Evolutionary conservation across 108 stramenopile genomes (phyloP).

Genomic region (Epipyxis sp.): DNA sequence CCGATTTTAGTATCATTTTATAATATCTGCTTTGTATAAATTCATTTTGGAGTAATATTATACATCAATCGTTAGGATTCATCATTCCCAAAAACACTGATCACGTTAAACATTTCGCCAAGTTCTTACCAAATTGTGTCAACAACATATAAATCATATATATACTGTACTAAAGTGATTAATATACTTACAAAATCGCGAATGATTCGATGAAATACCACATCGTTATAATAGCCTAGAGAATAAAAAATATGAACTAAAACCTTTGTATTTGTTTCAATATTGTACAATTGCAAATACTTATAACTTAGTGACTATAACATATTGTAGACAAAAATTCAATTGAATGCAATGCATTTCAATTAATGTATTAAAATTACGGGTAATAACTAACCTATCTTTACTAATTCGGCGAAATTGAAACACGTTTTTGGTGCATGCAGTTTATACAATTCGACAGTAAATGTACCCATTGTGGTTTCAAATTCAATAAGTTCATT

Average conservation of each 20-base stretch:
- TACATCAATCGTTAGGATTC: no score
- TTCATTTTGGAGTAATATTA: no score
- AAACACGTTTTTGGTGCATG: conserved; percentile 48
- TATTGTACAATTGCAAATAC: no score
- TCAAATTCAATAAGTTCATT: neutral
- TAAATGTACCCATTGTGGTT: conserved; percentile 12
- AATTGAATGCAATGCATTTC: neutral
- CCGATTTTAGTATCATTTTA: no score
- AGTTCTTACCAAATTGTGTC: no score
- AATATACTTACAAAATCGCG: neutral
- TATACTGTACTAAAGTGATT: neutral
- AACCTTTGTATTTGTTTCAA: no score
- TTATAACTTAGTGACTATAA: no score
- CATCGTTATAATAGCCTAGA: conserved; percentile 43
- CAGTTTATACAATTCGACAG: conserved; percentile 44
- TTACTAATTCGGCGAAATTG: conserved; percentile 39
- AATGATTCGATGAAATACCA: conserved; percentile 50
- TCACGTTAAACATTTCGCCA: no score
- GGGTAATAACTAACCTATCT: conserved; percentile 8
- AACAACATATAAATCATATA: neutral
- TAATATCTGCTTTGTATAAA: no score
- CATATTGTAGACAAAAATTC: no score
- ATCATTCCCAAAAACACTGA: neutral
- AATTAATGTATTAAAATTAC: neutral
- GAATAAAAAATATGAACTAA: no score